phyloP scores from a whole-genome alignment of 257 asterid genomes.

The Solanum bulbocastanum region DNA sequence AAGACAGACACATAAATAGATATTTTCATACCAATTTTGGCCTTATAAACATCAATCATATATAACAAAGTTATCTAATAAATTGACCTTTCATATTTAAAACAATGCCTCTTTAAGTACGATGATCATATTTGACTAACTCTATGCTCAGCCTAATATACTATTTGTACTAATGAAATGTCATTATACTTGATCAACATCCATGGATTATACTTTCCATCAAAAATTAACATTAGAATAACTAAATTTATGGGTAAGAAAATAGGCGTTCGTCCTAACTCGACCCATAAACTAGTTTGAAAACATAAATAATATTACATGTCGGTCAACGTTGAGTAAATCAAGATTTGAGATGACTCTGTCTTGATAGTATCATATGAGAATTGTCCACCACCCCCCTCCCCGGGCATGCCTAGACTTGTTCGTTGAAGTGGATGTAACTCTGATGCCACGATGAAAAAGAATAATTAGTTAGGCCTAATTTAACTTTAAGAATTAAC shows the following conservation, averaged over 20 bases:
- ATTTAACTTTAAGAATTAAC: not conserved
- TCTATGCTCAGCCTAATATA: not conserved
- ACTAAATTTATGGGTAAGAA: not conserved
- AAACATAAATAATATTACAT: not conserved
- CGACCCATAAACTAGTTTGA: not conserved
- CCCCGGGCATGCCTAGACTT: not conserved
- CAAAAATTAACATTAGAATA: not conserved
- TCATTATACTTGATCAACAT: not conserved
- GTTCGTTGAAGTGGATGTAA: not conserved
- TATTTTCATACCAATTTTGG: not conserved
- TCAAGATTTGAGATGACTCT: not conserved
- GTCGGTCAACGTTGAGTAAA: not conserved
- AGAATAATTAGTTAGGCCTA: not conserved
- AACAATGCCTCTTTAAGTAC: not conserved
- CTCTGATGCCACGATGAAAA: not conserved
- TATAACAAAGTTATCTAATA: not conserved
- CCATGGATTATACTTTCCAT: not conserved
- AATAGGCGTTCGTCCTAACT: not conserved
- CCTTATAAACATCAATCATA: not conserved
- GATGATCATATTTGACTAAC: not conserved
- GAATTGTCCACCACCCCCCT: not conserved
- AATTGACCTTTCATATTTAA: not conserved
- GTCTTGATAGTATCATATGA: not conserved
- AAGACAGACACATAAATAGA: not conserved
- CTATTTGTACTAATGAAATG: not conserved